A percentile compares a stretch with the other conserved stretches of the same genome.
Conservation (phyloP, 345 rosid species). For the Rubroshorea leprosula region DNA sequence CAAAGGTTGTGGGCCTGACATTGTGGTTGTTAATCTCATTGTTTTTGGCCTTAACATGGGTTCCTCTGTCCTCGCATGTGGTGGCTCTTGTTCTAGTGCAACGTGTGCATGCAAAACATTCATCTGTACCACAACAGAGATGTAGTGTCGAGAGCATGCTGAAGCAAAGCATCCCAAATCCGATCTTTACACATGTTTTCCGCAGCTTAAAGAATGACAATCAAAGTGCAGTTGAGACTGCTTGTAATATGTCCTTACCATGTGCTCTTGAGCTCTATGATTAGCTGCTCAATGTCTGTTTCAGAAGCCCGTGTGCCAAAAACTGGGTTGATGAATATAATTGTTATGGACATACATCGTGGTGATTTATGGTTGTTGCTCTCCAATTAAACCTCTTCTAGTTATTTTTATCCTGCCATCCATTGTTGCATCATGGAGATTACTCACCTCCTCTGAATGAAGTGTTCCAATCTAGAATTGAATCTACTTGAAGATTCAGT, state of each 20-base stretch:
- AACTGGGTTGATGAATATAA: background rate
- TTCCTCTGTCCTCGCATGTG: background rate
- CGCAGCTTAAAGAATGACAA: conserved; percentile 12
- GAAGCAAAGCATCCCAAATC: conserved; percentile 29
- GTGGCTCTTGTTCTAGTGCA: conserved; percentile 23
- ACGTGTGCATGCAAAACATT: conserved; percentile 39
- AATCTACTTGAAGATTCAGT: no score
- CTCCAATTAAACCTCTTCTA: no score
- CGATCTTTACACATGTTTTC: conserved; percentile 22
- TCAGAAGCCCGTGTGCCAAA: background rate
- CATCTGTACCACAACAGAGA: conserved; percentile 32
- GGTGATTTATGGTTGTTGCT: no score
- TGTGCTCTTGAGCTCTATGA: background rate
- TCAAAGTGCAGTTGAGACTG: background rate
- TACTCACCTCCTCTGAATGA: no score
- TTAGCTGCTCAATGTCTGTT: background rate
- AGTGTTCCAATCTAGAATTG: no score
- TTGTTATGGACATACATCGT: background rate
- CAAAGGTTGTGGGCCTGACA: conserved; percentile 2
- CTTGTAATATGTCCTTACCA: conserved; percentile 2
- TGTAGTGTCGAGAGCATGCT: conserved; percentile 33
- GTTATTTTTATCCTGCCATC: no score
- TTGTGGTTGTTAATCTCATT: conserved; percentile 7
- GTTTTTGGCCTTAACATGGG: conserved; percentile 1
- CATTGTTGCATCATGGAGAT: no score